phyloP scores from a whole-genome alignment of 306 rosid species.

The Myrica gale region DNA sequence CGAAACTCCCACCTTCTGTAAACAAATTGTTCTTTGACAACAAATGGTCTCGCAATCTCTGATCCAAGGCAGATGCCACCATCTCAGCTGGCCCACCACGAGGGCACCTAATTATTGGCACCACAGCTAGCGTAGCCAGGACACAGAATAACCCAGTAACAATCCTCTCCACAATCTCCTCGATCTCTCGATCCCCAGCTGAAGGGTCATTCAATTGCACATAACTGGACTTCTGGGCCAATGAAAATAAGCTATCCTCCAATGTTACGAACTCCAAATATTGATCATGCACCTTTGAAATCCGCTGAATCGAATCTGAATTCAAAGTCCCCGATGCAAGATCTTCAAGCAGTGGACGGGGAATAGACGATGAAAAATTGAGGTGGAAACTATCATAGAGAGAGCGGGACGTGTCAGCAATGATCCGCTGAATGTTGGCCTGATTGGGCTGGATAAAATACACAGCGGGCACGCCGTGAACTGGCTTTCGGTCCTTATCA shows the following conservation, averaged over 20 bases:
- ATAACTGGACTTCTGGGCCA: conserved; percentile 68
- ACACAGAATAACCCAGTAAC: conserved; percentile 79
- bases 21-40: conserved; percentile 84
- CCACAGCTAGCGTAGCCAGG: conserved; percentile 78
- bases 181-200: conserved; percentile 90
- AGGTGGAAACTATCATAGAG: conserved; percentile 73
- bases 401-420: conserved; percentile 65
- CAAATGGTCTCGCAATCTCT: conserved; percentile 84
- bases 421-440: conserved; percentile 63
- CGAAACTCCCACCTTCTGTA: conserved; percentile 64
- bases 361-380: conserved; percentile 81
- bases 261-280: conserved; percentile 85
- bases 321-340: conserved; percentile 76
- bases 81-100: conserved; percentile 95
- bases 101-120: conserved; percentile 78
- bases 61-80: conserved; percentile 93
- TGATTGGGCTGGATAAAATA: conserved; percentile 79
- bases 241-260: conserved; percentile 79
- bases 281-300: conserved; percentile 93
- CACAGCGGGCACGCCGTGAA: conserved; percentile 86
- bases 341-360: conserved; percentile 87
- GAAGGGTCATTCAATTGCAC: conserved; percentile 87
- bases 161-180: conserved; percentile 78
- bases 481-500: conserved; percentile 90
- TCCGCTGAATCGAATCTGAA: conserved; percentile 65